Conservation (phyloP, 2,329 filamentous ascomycete genomes). For the Colletotrichum trifolii region DNA sequence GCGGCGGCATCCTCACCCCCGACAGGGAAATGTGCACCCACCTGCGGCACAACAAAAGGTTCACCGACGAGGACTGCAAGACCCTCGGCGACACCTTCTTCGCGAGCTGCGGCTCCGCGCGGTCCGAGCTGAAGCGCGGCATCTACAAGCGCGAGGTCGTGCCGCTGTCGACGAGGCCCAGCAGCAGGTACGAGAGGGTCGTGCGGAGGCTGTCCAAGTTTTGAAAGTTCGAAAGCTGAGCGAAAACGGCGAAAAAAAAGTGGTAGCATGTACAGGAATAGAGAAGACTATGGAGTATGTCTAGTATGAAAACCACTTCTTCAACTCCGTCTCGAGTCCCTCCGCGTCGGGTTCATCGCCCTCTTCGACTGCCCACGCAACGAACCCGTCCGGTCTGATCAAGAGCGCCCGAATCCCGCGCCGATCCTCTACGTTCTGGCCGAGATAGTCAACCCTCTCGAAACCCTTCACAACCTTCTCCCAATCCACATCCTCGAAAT, state of each 20-base stretch:
- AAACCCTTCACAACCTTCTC: slow-evolving; percentile 26
- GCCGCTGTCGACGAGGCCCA: slow-evolving; percentile 18
- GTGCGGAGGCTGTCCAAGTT: slow-evolving; percentile 18
- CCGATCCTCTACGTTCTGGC: slow-evolving; percentile 37
- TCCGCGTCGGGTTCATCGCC: slow-evolving; percentile 35
- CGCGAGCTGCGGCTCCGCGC: slow-evolving; percentile 27
- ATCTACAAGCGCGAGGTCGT: slow-evolving; percentile 32
- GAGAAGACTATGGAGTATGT: background rate
- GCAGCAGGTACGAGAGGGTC: background rate
- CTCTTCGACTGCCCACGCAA: slow-evolving; percentile 45
- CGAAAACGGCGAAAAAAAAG: background rate
- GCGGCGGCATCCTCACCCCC: slow-evolving; percentile 23
- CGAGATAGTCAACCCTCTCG: slow-evolving; percentile 39
- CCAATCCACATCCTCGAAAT: slow-evolving; percentile 38
- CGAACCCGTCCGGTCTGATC: slow-evolving; percentile 46
- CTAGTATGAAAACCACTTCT: slow-evolving; percentile 12
- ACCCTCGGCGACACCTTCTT: slow-evolving; percentile 28
- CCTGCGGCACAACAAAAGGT: slow-evolving; percentile 4
- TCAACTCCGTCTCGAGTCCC: slow-evolving; percentile 21
- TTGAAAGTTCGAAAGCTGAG: background rate
- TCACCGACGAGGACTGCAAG: slow-evolving; percentile 29
- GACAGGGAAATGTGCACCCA: slow-evolving; percentile 30
- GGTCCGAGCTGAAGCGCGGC: slow-evolving; percentile 28
- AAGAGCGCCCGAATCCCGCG: slow-evolving; percentile 43
- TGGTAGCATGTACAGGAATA: background rate